These are phyloP conservation scores for Xylaria polymorpha DNA, from an alignment of 2,329 filamentous ascomycete genomes.

Conservation along the genomic window DNA sequence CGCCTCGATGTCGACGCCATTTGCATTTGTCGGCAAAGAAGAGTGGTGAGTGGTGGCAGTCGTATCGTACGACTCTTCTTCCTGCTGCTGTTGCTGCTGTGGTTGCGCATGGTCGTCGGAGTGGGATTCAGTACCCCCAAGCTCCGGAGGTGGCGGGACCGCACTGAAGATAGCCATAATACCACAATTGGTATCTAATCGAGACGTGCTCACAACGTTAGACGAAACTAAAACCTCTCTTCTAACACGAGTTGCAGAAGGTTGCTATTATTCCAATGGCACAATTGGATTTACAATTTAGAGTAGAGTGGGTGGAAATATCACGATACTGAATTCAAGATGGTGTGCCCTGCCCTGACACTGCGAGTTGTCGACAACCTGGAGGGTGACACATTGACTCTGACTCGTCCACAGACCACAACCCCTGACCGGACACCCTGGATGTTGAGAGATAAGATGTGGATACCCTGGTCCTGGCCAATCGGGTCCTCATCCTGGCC, in stretches of 20 bases:
- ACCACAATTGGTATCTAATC: background rate
- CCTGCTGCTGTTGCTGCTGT: slow-evolving; percentile 39
- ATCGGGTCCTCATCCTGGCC: slow-evolving; percentile 45
- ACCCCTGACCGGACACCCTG: slow-evolving; percentile 7
- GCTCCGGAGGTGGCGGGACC: slow-evolving; percentile 62
- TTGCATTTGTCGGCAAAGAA: slow-evolving; percentile 42
- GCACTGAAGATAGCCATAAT: slow-evolving; percentile 62
- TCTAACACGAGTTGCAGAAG: background rate
- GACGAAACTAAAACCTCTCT: background rate
- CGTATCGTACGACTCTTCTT: slow-evolving; percentile 35
- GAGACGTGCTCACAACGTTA: background rate
- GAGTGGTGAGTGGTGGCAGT: background rate
- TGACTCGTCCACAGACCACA: slow-evolving; percentile 17
- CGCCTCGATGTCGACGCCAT: slow-evolving; percentile 70
- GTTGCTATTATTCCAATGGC: background rate
- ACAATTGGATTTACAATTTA: slow-evolving; percentile 1
- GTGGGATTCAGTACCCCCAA: slow-evolving; percentile 43
- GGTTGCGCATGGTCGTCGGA: slow-evolving; percentile 35
- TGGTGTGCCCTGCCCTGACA: background rate
- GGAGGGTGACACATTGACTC: slow-evolving; percentile 33
- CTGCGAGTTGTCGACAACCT: background rate
- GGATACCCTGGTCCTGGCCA: slow-evolving; percentile 39
- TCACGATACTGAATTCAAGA: background rate
- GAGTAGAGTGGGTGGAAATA: background rate
- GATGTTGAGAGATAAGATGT: slow-evolving; percentile 23